Percentiles rank a stretch among this genome's conserved stretches.
phyloP scores from a whole-genome alignment of 805 yeast species.

The Tetrapisispora phaffii region DNA sequence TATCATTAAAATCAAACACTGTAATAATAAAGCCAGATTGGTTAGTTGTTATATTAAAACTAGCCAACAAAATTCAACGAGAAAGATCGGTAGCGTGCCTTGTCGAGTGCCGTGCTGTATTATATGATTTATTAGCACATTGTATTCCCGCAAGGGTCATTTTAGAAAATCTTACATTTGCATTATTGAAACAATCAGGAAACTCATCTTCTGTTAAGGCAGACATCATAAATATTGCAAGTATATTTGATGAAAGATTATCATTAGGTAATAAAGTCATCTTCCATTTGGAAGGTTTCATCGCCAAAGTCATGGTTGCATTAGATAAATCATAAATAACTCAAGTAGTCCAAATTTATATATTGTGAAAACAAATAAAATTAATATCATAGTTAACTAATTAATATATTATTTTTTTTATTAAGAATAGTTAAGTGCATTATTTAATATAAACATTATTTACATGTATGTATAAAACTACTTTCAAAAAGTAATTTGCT shows the following conservation, averaged over 20 bases:
- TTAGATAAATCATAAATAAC: constrained; percentile 36
- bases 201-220: constrained; percentile 10
- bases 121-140: constrained; percentile 82
- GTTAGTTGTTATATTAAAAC: constrained; percentile 65
- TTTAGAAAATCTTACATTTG: constrained; percentile 49
- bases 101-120: constrained; percentile 48
- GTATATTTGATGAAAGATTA: constrained; percentile 75
- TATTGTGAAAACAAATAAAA: background rate
- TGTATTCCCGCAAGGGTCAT: constrained; percentile 87
- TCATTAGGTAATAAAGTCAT: constrained; percentile 81
- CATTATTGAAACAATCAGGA: constrained; percentile 30
- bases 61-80: constrained; percentile 50
- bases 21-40: constrained; percentile 72
- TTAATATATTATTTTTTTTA: background rate
- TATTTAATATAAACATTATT: background rate
- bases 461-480: background rate
- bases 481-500: background rate
- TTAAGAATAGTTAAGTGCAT: background rate
- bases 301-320: constrained; percentile 77
- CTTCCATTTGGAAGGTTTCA: constrained; percentile 89
- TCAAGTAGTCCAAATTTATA: background rate
- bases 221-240: constrained; percentile 47
- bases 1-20: constrained; percentile 35
- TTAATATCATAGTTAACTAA: background rate
- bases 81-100: constrained; percentile 54